Base-by-base conservation (phyloP, 495 filamentous ascomycete species). In the Arthonia radiata region DNA sequence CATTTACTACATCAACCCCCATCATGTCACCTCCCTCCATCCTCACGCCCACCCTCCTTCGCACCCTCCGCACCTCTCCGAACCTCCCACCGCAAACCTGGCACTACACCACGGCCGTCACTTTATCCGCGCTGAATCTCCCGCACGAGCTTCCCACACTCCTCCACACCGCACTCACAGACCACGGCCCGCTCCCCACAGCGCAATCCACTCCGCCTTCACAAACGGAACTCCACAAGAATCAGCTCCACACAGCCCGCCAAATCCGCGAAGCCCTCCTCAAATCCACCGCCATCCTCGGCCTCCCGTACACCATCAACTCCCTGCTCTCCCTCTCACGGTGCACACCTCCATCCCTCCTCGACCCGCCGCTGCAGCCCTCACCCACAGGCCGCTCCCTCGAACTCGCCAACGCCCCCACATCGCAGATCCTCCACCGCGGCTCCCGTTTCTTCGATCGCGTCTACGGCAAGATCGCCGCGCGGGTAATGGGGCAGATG, bases 221-320 rank as follows among this genome's bases (percentile, higher is more conserved):
- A n/a, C n/a, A n/a, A n/a, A n/a, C n/a, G n/a, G n/a, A n/a, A n/a
- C n/a, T n/a, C n/a, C 42, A 45, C 12, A 51, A 52, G 8, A 49
- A 53, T 36, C 36, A 44, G 27, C 37, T 61, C 19, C 32, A 31
- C 6, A 54, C 64, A 27, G 49, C 52, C 15, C 38, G 59, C 19
- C 47, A 51, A 19, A 50, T 64, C 33, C 47, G 61, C 14, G 62
- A 67, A 39, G 58, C 56, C 4, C 32, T 67, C 22, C 38, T 67
- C 18, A 67, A 66, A 35, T 41, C 46, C 6, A 44, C 49, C 13
- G 47, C 57, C 1, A 50, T 67, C 17, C 51, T 51, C 13, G 61
- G 61, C 7, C 37, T 67, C 17, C 62, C 61, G 2, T 23, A 64
- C 51, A 47, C 55, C 2, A 66, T 66, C 33, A 66, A 66, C 31